Conservation (phyloP, 2,329 filamentous ascomycete species). For the Fusarium penzigii region DNA sequence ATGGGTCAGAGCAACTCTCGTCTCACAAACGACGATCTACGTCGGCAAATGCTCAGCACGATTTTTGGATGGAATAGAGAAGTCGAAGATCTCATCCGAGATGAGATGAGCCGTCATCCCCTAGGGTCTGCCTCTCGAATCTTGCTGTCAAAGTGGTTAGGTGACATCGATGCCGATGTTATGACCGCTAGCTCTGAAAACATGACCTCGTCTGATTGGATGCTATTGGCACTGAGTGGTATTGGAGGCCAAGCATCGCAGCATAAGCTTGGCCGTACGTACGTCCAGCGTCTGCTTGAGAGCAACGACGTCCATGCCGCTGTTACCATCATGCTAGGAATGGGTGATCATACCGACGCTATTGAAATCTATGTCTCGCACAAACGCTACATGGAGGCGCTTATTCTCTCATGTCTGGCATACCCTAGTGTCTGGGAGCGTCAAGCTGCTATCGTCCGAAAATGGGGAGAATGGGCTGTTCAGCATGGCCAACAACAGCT, state of each 20-base stretch:
- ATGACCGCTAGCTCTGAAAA: slow-evolving; percentile 79
- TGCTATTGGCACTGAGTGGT: slow-evolving; percentile 87
- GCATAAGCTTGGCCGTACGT: slow-evolving; percentile 86
- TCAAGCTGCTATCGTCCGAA: slow-evolving; percentile 82
- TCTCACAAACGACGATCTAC: slow-evolving; percentile 76
- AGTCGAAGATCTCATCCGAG: slow-evolving; percentile 75
- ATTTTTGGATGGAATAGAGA: slow-evolving; percentile 96
- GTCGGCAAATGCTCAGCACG: slow-evolving; percentile 86
- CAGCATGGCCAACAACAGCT: slow-evolving; percentile 85
- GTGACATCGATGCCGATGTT: slow-evolving; percentile 78
- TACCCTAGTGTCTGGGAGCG: slow-evolving; percentile 89
- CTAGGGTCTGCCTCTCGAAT: slow-evolving; percentile 76
- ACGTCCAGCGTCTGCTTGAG: slow-evolving; percentile 86
- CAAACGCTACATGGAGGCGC: slow-evolving; percentile 87
- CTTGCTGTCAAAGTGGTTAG: slow-evolving; percentile 88
- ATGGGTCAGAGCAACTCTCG: slow-evolving; percentile 57
- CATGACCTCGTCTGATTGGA: slow-evolving; percentile 96
- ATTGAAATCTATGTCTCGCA: slow-evolving; percentile 96
- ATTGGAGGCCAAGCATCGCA: slow-evolving; percentile 77
- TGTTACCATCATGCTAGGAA: slow-evolving; percentile 86
- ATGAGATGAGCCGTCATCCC: slow-evolving; percentile 78
- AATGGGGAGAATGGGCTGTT: slow-evolving; percentile 93
- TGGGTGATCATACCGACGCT: slow-evolving; percentile 91
- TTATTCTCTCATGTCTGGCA: slow-evolving; percentile 81
- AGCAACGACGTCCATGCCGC: slow-evolving; percentile 90